These are phyloP conservation scores for Candida boidinii DNA, from an alignment of 805 yeast genomes.

Conservation along the genomic window DNA sequence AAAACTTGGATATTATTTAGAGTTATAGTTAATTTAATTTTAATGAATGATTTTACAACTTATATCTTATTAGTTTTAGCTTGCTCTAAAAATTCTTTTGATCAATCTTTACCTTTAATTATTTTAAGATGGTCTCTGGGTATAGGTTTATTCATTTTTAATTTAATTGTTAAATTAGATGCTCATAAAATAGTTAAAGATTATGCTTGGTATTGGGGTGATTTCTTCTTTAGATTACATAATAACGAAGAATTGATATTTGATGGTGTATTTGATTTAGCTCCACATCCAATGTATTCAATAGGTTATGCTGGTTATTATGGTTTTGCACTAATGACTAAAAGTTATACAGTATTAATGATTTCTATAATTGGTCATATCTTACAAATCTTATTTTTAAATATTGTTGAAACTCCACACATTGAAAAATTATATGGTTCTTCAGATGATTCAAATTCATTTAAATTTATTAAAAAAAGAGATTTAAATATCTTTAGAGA, in stretches of 20 bases:
- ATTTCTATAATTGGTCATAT: conserved; percentile 72
- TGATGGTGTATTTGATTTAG: conserved; percentile 84
- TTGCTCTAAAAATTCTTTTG: conserved; percentile 28
- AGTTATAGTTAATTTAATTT: conserved; percentile 68
- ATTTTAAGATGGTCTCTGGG: conserved; percentile 51
- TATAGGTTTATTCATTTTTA: conserved; percentile 53
- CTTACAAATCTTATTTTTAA: conserved; percentile 66
- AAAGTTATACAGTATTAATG: conserved; percentile 59
- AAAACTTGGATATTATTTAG: conserved; percentile 79
- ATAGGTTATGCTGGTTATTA: conserved; percentile 84
- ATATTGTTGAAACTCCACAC: conserved; percentile 77
- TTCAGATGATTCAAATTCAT: conserved; percentile 10
- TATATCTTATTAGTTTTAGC: conserved; percentile 55
- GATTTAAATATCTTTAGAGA: conserved; percentile 9
- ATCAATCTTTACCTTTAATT: conserved; percentile 35
- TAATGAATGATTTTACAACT: conserved; percentile 78
- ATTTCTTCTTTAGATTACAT: conserved; percentile 73
- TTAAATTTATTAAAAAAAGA: conserved; percentile 25
- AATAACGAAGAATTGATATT: conserved; percentile 60
- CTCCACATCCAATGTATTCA: conserved; percentile 91
- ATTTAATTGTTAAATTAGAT: conserved; percentile 77
- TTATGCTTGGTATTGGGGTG: conserved; percentile 95
- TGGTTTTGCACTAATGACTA: conserved; percentile 71
- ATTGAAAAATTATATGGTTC: conserved; percentile 70
- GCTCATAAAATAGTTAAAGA: conserved; percentile 86